Evolutionary conservation across 2,329 filamentous ascomycete species (phyloP).

Genomic region (Nemania abortiva): DNA sequence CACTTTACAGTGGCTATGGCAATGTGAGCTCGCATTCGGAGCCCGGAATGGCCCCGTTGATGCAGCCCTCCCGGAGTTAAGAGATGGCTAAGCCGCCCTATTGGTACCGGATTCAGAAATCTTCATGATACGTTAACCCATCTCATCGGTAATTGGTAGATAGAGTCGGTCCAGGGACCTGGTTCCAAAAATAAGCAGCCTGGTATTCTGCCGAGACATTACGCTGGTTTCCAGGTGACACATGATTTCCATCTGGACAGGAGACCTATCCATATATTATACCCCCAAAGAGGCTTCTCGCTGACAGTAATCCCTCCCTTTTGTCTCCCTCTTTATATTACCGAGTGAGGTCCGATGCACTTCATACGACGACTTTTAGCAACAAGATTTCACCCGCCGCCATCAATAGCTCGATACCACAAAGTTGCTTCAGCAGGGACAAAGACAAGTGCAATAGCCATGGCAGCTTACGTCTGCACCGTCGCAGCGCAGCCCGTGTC

Average conservation of each 20-base stretch:
- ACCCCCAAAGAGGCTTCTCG: not conserved
- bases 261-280: conserved; percentile 4
- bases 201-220: not conserved
- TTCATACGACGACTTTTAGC: conserved; percentile 24
- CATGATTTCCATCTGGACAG: not conserved
- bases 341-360: conserved; percentile 22
- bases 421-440: conserved; percentile 42
- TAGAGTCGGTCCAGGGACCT: not conserved
- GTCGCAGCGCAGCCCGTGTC: conserved; percentile 49
- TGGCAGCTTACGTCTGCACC: conserved; percentile 46
- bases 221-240: not conserved
- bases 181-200: not conserved
- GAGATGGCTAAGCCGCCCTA: not conserved
- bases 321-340: not conserved
- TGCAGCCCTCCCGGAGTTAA: conserved; percentile 10
- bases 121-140: not conserved
- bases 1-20: not conserved
- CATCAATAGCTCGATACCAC: conserved; percentile 29
- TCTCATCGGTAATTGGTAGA: not conserved
- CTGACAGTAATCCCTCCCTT: not conserved
- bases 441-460: conserved; percentile 40
- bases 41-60: conserved; percentile 10
- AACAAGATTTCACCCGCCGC: conserved; percentile 22
- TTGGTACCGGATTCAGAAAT: conserved; percentile 7
- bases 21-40: conserved; percentile 10